A percentile compares a stretch with the other conserved stretches of the same genome.
Evolutionary conservation across 345 rosid genomes (phyloP).

Genomic region (Euphorbia tirucalli): DNA sequence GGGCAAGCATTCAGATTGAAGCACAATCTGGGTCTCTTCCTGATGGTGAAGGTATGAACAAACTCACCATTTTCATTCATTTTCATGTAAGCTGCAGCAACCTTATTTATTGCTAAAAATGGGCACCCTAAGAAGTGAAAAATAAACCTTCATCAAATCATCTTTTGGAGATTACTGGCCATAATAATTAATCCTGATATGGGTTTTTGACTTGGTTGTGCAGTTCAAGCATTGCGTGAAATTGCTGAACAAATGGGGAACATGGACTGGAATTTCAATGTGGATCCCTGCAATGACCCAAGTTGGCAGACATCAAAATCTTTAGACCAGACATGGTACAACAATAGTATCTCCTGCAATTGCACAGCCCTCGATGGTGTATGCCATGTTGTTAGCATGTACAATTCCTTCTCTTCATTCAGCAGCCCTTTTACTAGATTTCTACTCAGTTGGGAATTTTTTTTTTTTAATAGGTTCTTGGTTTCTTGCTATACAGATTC

Average conservation of each 20-base stretch:
- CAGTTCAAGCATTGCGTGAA: slow-evolving; percentile 5
- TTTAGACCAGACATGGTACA: slow-evolving; percentile 10
- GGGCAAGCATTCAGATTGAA: too few species aligned
- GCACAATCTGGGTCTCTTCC: not conserved
- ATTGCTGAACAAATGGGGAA: not conserved
- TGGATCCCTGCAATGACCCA: not conserved
- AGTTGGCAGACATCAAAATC: slow-evolving; percentile 1
- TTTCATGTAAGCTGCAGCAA: too few species aligned
- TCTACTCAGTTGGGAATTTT: too few species aligned
- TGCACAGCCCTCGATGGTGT: slow-evolving; percentile 18
- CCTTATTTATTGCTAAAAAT: too few species aligned
- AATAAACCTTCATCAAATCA: too few species aligned
- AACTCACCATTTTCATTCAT: not conserved
- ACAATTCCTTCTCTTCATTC: not conserved
- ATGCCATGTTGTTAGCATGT: slow-evolving; percentile 31
- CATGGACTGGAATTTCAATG: not conserved
- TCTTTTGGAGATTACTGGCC: too few species aligned
- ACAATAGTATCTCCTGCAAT: slow-evolving; percentile 27
- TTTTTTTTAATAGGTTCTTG: not conserved
- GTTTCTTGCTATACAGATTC: not conserved
- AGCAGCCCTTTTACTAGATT: not conserved
- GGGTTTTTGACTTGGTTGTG: too few species aligned
- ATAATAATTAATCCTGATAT: too few species aligned
- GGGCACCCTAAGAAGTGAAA: too few species aligned
- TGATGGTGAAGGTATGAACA: too few species aligned